These are phyloP conservation scores for Candida hispaniensis DNA, from an alignment of 805 yeast species.

Conservation along the genomic window DNA sequence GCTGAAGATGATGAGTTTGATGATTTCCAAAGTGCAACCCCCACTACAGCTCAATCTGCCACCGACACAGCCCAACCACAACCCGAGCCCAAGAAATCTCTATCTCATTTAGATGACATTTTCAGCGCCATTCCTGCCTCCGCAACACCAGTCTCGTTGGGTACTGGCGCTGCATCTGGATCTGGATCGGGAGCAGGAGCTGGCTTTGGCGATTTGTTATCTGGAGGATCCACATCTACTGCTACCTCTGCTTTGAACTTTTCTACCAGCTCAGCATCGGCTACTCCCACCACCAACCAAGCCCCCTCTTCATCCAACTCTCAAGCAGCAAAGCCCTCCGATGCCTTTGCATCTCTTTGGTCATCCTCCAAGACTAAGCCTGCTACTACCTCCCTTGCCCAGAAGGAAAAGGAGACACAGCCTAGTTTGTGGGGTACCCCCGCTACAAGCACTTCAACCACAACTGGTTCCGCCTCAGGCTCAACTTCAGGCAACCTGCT, in stretches of 20 bases:
- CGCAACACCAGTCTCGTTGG: slow-evolving; percentile 1
- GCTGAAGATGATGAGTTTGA: slow-evolving; percentile 53
- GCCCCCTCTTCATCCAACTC: slow-evolving; percentile 18
- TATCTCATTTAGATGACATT: slow-evolving; percentile 20
- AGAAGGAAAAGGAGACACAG: slow-evolving; percentile 9
- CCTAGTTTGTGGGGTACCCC: slow-evolving; percentile 15
- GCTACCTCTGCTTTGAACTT: slow-evolving; percentile 17
- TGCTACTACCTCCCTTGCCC: slow-evolving; percentile 16
- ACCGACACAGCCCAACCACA: slow-evolving; percentile 14
- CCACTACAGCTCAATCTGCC: slow-evolving; percentile 25
- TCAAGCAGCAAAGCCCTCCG: slow-evolving; percentile 22
- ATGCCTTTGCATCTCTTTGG: slow-evolving; percentile 35
- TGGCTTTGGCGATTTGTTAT: too few species aligned
- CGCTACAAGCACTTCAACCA: background rate
- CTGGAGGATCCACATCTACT: slow-evolving; percentile 13
- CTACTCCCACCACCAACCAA: slow-evolving; percentile 14
- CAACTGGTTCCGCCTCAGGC: slow-evolving; percentile 4
- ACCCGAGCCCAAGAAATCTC: slow-evolving; percentile 6
- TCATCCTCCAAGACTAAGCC: slow-evolving; percentile 24
- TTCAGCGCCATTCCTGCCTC: slow-evolving; percentile 18
- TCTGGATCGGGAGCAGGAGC: slow-evolving; percentile 9
- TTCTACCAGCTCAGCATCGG: slow-evolving; percentile 15
- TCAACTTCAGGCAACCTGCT: slow-evolving; percentile 11
- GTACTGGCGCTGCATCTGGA: slow-evolving; percentile 17
- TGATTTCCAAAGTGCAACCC: slow-evolving; percentile 55